A percentile compares a stretch with the other conserved stretches of the same genome.
Evolutionary conservation across 176 grass and related monocot genomes (phyloP).

Genomic region (Bromus sterilis): DNA sequence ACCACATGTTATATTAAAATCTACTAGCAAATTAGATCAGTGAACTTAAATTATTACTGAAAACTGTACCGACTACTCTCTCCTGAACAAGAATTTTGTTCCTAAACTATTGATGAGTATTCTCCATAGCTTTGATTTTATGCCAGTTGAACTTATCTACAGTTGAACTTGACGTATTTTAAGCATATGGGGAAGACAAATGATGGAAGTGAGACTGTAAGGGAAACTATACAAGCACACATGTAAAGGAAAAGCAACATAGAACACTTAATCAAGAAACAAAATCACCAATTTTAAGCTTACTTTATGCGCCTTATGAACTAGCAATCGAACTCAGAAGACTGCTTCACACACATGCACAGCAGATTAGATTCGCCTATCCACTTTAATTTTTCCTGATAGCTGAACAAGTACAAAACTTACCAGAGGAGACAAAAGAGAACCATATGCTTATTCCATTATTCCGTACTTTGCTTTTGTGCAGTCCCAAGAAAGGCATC

Average conservation of each 20-base stretch:
- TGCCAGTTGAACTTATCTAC: conserved; percentile 3
- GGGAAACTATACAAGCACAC: not conserved
- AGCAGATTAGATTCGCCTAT: conserved; percentile 43
- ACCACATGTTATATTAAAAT: not conserved
- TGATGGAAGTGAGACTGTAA: not conserved
- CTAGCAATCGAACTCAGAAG: conserved; percentile 18
- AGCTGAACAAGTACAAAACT: conserved; percentile 97
- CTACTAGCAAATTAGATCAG: not conserved
- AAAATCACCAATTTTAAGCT: conserved; percentile 30
- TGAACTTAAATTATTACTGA: not conserved
- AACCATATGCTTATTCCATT: conserved; percentile 89
- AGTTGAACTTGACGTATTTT: not conserved
- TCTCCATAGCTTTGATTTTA: conserved; percentile 4
- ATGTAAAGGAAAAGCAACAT: conserved; percentile 27
- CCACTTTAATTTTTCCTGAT: conserved; percentile 53
- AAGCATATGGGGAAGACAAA: conserved; percentile 6
- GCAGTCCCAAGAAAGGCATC: conserved; percentile 69
- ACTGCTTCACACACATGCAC: conserved; percentile 27
- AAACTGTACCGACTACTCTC: not conserved
- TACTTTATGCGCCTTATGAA: conserved; percentile 32
- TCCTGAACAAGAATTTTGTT: not conserved
- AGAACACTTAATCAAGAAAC: conserved; percentile 22
- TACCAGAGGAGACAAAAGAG: conserved; percentile 86
- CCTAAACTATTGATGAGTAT: not conserved
- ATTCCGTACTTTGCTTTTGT: conserved; percentile 85